phyloP scores from a whole-genome alignment of 441 rosid species.

The Macaranga tanarius region DNA sequence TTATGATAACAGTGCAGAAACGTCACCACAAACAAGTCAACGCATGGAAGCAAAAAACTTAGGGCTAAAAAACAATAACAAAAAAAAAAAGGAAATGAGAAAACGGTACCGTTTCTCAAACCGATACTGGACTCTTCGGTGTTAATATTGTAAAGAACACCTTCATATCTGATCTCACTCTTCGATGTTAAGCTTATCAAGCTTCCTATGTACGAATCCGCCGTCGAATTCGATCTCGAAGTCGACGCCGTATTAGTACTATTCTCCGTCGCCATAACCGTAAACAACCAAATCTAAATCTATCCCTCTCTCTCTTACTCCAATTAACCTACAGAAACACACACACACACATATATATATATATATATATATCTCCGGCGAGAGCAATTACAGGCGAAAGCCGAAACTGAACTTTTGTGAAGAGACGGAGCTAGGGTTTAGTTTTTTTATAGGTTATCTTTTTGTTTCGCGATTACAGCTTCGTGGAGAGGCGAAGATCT shows the following conservation, averaged over 20 bases:
- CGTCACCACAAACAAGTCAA: slow-evolving; percentile 3
- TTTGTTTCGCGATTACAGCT: background rate
- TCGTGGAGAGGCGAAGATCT: background rate
- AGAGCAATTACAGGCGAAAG: background rate
- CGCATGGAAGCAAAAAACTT: background rate
- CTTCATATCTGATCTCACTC: slow-evolving; percentile 91
- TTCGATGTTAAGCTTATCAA: slow-evolving; percentile 84
- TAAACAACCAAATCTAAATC: too few relatives aligned
- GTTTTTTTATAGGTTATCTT: slow-evolving; percentile 19
- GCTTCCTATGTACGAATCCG: slow-evolving; percentile 81
- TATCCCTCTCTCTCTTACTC: background rate
- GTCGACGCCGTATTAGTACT: slow-evolving; percentile 31
- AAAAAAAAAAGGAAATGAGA: background rate
- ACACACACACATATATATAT: background rate
- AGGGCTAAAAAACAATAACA: background rate
- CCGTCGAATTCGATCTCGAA: slow-evolving; percentile 62
- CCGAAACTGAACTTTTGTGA: slow-evolving; percentile 3
- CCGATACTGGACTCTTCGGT: slow-evolving; percentile 94
- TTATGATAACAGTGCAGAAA: background rate
- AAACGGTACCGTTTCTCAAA: slow-evolving; percentile 61
- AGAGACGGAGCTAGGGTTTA: slow-evolving; percentile 21
- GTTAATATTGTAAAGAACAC: slow-evolving; percentile 79
- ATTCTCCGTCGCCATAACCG: slow-evolving; percentile 48
- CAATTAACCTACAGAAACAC: background rate
- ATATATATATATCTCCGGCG: too few relatives aligned